Evolutionary conservation across 495 filamentous ascomycete genomes (phyloP).

Genomic region (Halenospora varia): DNA sequence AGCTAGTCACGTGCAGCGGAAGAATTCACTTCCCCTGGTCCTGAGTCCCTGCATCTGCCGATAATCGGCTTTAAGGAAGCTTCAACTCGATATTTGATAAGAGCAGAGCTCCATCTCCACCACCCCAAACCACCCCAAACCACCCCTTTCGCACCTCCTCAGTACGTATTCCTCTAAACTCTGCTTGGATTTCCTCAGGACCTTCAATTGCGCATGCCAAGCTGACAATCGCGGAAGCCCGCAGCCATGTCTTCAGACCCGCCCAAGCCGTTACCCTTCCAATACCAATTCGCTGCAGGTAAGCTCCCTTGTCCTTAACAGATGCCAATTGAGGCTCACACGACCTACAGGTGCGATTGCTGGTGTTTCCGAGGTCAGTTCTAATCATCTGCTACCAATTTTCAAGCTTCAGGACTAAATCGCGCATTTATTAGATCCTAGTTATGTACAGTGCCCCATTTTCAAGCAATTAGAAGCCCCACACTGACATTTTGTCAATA

Average conservation of each 20-base stretch:
- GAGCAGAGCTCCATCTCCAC: not conserved
- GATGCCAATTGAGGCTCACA: constrained; percentile 21
- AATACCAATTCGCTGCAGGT: constrained; percentile 84
- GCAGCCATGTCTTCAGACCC: constrained; percentile 25
- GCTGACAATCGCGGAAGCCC: no score
- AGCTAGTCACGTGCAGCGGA: not conserved
- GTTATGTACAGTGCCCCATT: constrained; percentile 58
- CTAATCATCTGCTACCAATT: not conserved
- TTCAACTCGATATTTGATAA: not conserved
- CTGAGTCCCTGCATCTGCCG: not conserved
- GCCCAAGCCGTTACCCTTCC: constrained; percentile 78
- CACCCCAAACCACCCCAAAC: not conserved
- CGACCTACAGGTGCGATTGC: constrained; percentile 63
- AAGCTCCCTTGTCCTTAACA: constrained; percentile 20
- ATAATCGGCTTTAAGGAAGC: not conserved
- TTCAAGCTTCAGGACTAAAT: constrained; percentile 28
- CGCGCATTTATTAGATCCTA: constrained; percentile 59
- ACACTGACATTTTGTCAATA: constrained; percentile 31
- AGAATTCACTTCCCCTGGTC: not conserved
- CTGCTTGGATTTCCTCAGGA: no score
- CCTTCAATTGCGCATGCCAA: no score
- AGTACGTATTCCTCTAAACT: no score
- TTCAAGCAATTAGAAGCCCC: not conserved
- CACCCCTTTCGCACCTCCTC: no score
- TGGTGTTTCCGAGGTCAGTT: constrained; percentile 86